Evolutionary conservation across 805 yeast species (phyloP).

Genomic region (Ogataea pini): DNA sequence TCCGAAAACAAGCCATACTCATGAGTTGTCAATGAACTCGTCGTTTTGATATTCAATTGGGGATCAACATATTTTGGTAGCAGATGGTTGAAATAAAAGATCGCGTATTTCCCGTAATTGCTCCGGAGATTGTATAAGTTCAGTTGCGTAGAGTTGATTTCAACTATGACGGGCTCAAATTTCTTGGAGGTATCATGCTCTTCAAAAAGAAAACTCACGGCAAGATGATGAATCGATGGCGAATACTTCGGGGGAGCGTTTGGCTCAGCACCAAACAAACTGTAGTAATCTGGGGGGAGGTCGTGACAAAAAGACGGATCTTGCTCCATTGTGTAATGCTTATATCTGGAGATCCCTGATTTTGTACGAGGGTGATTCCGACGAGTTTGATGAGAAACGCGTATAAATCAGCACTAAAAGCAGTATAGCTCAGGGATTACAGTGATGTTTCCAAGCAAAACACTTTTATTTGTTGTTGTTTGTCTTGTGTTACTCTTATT

Average conservation of each 20-base stretch:
- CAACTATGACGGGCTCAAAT: constrained; percentile 30
- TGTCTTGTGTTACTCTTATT: no score
- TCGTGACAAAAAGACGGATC: neutral
- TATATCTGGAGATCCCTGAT: no score
- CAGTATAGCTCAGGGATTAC: no score
- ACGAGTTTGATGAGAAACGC: no score
- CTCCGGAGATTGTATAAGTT: constrained; percentile 27
- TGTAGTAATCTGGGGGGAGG: constrained; percentile 9
- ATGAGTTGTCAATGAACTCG: neutral
- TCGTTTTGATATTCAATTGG: constrained; percentile 27
- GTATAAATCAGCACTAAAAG: no score
- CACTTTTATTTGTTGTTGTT: no score
- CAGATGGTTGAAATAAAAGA: constrained; percentile 26
- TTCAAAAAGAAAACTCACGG: constrained; percentile 23
- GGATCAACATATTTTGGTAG: constrained; percentile 30
- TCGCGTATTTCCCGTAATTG: constrained; percentile 17
- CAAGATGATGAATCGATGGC: constrained; percentile 30
- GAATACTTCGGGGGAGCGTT: constrained; percentile 24
- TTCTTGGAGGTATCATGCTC: constrained; percentile 13
- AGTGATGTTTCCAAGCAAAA: no score
- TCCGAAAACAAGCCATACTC: neutral
- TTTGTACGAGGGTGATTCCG: no score
- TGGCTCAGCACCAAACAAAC: constrained; percentile 1
- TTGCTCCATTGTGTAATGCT: neutral
- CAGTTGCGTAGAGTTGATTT: constrained; percentile 36